Base-by-base conservation (phyloP, 208 protist genomes). In the Lotmaria passim region DNA sequence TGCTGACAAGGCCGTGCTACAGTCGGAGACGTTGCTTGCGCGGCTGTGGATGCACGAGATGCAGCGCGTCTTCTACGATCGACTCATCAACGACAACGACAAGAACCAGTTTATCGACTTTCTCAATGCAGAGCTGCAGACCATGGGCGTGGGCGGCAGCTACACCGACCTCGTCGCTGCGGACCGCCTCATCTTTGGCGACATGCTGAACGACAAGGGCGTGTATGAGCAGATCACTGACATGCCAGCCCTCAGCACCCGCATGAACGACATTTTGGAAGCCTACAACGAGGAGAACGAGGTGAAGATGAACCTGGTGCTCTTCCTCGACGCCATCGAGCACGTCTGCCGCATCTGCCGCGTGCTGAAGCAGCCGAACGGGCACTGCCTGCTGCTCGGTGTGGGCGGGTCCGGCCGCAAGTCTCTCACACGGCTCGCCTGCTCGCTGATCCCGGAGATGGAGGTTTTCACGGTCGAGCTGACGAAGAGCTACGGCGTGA, bases 321-420 rank as follows among this genome's bases (percentile, higher is more conserved):
- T 99, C 26, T 99, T 99, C 74, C 69, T 97, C 51, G 96, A 99
- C 73, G 97, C 97, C 17, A 97, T 99, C 62, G 94, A 98, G 65
- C 98, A 99, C 77, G 89, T 99, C 24, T 93, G 94, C 50, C 91
- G 98, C 61, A 99, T 99, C 79, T 78, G 87, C 14, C 83, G 98
- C 39, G 95, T 99, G 47, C 73, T 99, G 53, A 74, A 76, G 59
- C 70, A 98, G 81, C 98, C 98, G 14, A 91, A 91, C 52, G 98
- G 98, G 21, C 93, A 99, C 73, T 97, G 94, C 48, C 89, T 99
- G 30, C 83, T 99, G 17, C 86, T 99, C 8, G 98, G 98, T 47
- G 93, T 99, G 14, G 98, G 98, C 59, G 98, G 98, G n/a, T 98
- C 90, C 33, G 98, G 98, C 15, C 81, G 98, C 26, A 98, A 99